Base-by-base conservation (phyloP, 805 yeast genomes). In the Tetrapisispora phaffii region DNA sequence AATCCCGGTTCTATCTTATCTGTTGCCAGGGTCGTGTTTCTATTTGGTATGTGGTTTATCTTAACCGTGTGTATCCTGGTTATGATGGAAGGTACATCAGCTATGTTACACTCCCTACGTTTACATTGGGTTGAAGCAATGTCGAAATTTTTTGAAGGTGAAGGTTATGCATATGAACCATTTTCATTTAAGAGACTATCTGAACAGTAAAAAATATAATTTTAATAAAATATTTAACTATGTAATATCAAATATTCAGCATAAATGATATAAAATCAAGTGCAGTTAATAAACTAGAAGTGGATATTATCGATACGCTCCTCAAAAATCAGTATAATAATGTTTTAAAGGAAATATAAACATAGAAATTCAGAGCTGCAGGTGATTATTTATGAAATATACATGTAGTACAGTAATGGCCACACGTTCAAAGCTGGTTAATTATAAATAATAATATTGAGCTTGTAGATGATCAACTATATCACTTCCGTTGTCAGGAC, bases 71-170 rank as follows among this genome's bases (percentile, higher is more conserved):
- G 86, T 58, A 87, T 93, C 55, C 74, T 93, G 59, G 97, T 93
- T 13, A 71, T 85, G 44, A 93, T 93, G 99, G 99, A 93, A 68
- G 99, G 98, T 47, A 93, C 99, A 0, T 87, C 97, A 22, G 98
- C 98, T 31, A 93, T 93, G 98, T 76, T 93, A 60, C 99, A 93
- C 68, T 84, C 97, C n/a, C 75, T 93, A 60, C 85, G 99, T 73
- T 76, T 93, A 60, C 98, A 93, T 65, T 93, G 99, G 99, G 98
- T 93, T 50, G 99, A 93, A 70, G 82, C 96, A 23, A 93, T 93
- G 99, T 87, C 96, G 50, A 93, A 93, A 71, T 94, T 83, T 69
- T 93, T 89, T 59, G 93, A 85, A 60, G 99, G 99, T 63, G 97
- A 90, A 65, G 99, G 99, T 49, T 73, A 79, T 53, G 79, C 89